Evolutionary conservation across 495 filamentous ascomycete species (phyloP), one percentile per base, ranked within the genome.

Genomic region (Penicillium mononematosum): DNA sequence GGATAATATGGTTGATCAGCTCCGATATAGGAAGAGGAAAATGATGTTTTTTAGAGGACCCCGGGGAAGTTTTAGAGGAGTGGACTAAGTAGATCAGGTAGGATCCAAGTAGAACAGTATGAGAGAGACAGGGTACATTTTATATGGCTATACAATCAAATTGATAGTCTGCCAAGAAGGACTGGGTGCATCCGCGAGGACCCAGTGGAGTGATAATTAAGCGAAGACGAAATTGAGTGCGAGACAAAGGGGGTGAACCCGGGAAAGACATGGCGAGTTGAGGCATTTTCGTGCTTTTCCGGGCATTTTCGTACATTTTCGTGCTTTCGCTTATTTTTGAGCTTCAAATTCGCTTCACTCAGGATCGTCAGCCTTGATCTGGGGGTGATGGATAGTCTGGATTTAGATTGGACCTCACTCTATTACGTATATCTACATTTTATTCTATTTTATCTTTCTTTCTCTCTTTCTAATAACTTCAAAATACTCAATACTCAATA

Each of bases 111-210:
- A 6, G 5, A 25, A 25, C 4, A 29, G 27, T 9, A 29, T n/a
- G 27, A 46, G 34, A 50, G 43, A 12, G 45, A 0, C n/a, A 14
- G 5, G 45, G 55, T 58, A 53, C 52, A 56, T 34, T 58, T 56
- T 58, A 61, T 61, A 64, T 50, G 41, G 50, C 50, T 46, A 44
- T 31, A 19, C 24, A 29, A 25, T 31, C 25, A 17, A 46, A 5
- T 16, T 16, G 7, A 7, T 12, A 9, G 27, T 3, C 12, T 47
- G 46, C 54, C 59, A 61, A 62, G 58, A 39, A 46, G 45, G 22
- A 65, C 62, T 74, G 71, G 65, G 71, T 74, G 71, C 51, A 34
- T 55, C 69, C 71, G 69, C 69, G 58, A 70, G 64, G 63, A 63
- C 51, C 29, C 16, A 19, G 67, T 58, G 49, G 34, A 25, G 31